These are phyloP conservation scores for Suillus luteus DNA, from an alignment of 768 basidiomycete species.

Conservation along the genomic window DNA sequence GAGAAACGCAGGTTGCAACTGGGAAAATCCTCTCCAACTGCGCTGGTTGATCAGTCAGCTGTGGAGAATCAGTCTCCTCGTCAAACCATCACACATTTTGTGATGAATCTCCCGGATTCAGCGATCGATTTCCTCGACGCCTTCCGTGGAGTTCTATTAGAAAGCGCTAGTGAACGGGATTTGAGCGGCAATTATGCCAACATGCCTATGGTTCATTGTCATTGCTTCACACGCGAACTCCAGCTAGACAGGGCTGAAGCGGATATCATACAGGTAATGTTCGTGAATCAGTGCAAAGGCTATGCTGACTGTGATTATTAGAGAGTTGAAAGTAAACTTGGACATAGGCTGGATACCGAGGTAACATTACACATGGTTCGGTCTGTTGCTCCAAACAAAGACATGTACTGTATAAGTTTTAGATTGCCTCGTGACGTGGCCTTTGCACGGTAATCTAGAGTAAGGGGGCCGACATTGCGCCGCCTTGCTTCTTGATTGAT, in stretches of 20 bases:
- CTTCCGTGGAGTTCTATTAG: slow-evolving; percentile 66
- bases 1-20: slow-evolving; percentile 37
- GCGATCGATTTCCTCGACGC: slow-evolving; percentile 90
- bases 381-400: slow-evolving; percentile 92
- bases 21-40: slow-evolving; percentile 2
- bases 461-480: background rate
- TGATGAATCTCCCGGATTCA: slow-evolving; percentile 97
- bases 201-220: slow-evolving; percentile 93
- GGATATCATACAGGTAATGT: slow-evolving; percentile 77
- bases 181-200: slow-evolving; percentile 46
- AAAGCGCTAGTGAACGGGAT: slow-evolving; percentile 38
- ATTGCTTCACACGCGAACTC: slow-evolving; percentile 91
- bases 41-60: slow-evolving; percentile 12
- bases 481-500: slow-evolving; percentile 6
- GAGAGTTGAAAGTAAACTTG: slow-evolving; percentile 73
- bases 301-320: slow-evolving; percentile 36
- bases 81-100: slow-evolving; percentile 74
- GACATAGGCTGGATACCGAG: slow-evolving; percentile 50
- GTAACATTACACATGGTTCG: slow-evolving; percentile 75
- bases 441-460: slow-evolving; percentile 24
- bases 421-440: slow-evolving; percentile 54
- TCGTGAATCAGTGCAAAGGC: slow-evolving; percentile 11
- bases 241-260: slow-evolving; percentile 64
- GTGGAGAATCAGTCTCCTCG: slow-evolving; percentile 39
- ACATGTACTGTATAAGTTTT: slow-evolving; percentile 98